phyloP scores from a whole-genome alignment of 2,329 filamentous ascomycete genomes.

The Epichloe elymi region DNA sequence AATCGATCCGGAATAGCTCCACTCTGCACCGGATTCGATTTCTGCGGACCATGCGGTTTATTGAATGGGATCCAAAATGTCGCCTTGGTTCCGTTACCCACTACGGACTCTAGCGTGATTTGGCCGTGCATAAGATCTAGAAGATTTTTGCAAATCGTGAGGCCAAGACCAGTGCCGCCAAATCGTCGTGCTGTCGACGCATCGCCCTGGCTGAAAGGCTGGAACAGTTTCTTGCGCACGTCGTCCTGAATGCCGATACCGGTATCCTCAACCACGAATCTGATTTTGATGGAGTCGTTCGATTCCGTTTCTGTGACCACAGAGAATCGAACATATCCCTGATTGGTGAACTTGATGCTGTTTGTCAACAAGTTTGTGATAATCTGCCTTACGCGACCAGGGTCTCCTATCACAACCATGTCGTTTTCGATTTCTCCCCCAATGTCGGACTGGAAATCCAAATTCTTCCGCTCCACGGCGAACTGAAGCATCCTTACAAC shows the following conservation, averaged over 20 bases:
- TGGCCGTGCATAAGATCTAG: slow-evolving; percentile 66
- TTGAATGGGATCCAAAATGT: slow-evolving; percentile 68
- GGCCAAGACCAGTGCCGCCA: slow-evolving; percentile 62
- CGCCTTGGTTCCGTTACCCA: slow-evolving; percentile 58
- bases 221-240: slow-evolving; percentile 59
- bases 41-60: slow-evolving; percentile 42
- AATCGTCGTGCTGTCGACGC: slow-evolving; percentile 68
- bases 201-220: slow-evolving; percentile 72
- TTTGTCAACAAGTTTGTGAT: slow-evolving; percentile 69
- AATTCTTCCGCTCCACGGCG: slow-evolving; percentile 65
- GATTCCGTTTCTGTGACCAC: slow-evolving; percentile 52
- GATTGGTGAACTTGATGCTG: slow-evolving; percentile 61
- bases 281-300: slow-evolving; percentile 50
- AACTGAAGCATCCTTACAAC: slow-evolving; percentile 82
- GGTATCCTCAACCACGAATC: slow-evolving; percentile 63
- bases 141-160: slow-evolving; percentile 72
- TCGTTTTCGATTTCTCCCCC: slow-evolving; percentile 50
- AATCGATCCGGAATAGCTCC: slow-evolving; percentile 54
- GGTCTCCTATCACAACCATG: slow-evolving; percentile 74
- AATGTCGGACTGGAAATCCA: slow-evolving; percentile 57
- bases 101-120: slow-evolving; percentile 55
- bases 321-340: slow-evolving; percentile 54
- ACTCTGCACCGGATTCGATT: slow-evolving; percentile 44
- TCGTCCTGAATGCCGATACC: slow-evolving; percentile 74
- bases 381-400: slow-evolving; percentile 71